phyloP scores from a whole-genome alignment of 306 rosid genomes.

The Pterocarpus santalinus region DNA sequence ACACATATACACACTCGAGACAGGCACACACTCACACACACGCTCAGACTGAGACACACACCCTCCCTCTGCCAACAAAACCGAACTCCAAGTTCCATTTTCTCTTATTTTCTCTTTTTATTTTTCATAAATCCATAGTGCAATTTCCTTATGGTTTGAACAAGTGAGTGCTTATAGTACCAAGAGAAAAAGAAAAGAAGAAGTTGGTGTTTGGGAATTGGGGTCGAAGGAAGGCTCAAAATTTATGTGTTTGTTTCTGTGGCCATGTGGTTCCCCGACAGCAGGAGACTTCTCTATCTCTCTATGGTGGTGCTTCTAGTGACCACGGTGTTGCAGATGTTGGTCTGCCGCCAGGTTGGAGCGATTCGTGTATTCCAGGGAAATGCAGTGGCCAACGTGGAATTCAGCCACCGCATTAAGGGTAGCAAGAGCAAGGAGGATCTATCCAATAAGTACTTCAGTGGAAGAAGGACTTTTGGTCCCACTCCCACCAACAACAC shows the following conservation, averaged over 20 bases:
- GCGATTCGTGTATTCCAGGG: slow-evolving; percentile 62
- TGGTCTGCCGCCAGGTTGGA: slow-evolving; percentile 61
- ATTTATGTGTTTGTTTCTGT: slow-evolving; percentile 54
- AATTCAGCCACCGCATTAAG: slow-evolving; percentile 33
- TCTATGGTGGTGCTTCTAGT: slow-evolving; percentile 46
- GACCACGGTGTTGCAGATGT: slow-evolving; percentile 54
- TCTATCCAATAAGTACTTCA: slow-evolving; percentile 66
- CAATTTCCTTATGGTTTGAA: neutral
- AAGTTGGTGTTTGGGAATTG: slow-evolving; percentile 8
- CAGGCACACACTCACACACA: neutral
- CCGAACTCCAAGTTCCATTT: slow-evolving; percentile 22
- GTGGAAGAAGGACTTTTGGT: slow-evolving; percentile 53
- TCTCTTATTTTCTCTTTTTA: neutral
- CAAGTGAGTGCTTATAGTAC: neutral
- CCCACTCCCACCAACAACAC: slow-evolving; percentile 15
- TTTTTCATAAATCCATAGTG: neutral
- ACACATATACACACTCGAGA: neutral
- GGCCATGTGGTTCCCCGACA: slow-evolving; percentile 65
- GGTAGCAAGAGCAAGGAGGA: slow-evolving; percentile 50
- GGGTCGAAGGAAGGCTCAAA: slow-evolving; percentile 21
- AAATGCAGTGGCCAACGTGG: slow-evolving; percentile 36
- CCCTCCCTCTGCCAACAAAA: neutral
- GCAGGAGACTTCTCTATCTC: slow-evolving; percentile 55
- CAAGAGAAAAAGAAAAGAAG: neutral
- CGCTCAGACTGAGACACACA: neutral